A percentile compares a stretch with the other conserved stretches of the same genome.
phyloP scores from a whole-genome alignment of 805 yeast genomes.

The Wickerhamiella australiensis region DNA sequence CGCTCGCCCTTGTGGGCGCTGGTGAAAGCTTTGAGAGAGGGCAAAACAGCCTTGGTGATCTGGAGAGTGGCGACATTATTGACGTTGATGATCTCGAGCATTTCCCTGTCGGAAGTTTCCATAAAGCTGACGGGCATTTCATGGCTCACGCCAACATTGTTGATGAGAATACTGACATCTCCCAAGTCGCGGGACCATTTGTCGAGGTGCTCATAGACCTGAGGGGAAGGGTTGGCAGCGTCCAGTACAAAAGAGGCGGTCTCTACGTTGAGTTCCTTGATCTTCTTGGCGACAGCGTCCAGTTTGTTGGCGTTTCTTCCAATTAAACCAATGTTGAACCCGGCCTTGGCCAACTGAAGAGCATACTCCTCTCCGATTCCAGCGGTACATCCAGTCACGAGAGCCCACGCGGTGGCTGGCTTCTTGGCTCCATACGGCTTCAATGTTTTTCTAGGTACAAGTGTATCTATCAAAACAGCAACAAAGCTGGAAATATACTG shows the following conservation, averaged over 20 bases:
- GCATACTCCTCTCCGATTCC: conserved; percentile 95
- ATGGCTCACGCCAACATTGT: conserved; percentile 93
- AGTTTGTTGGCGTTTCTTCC: conserved; percentile 77
- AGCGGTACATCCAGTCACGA: conserved; percentile 93
- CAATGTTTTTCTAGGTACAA: conserved; percentile 13
- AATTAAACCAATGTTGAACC: conserved; percentile 71
- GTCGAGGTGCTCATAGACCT: conserved; percentile 43
- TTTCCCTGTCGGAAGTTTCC: conserved; percentile 64
- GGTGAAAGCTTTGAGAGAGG: conserved; percentile 49
- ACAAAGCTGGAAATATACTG: conserved; percentile 12
- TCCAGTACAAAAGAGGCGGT: conserved; percentile 68
- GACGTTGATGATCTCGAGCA: conserved; percentile 69
- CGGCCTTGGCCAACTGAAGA: conserved; percentile 68
- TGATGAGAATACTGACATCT: conserved; percentile 59
- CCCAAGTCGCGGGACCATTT: conserved; percentile 33
- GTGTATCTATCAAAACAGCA: conserved; percentile 15
- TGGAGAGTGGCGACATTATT: conserved; percentile 76
- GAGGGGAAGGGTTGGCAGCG: conserved; percentile 49
- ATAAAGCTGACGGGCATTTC: conserved; percentile 87
- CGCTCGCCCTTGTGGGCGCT: conserved; percentile 27
- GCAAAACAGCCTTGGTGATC: conserved; percentile 69
- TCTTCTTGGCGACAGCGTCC: conserved; percentile 49
- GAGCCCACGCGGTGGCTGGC: conserved; percentile 55
- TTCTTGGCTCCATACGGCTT: conserved; percentile 30
- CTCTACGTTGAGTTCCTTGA: conserved; percentile 41